Evolutionary conservation across 1,139 yeast genomes (phyloP).

Genomic region (Yamadazyma atmosphaerica): DNA sequence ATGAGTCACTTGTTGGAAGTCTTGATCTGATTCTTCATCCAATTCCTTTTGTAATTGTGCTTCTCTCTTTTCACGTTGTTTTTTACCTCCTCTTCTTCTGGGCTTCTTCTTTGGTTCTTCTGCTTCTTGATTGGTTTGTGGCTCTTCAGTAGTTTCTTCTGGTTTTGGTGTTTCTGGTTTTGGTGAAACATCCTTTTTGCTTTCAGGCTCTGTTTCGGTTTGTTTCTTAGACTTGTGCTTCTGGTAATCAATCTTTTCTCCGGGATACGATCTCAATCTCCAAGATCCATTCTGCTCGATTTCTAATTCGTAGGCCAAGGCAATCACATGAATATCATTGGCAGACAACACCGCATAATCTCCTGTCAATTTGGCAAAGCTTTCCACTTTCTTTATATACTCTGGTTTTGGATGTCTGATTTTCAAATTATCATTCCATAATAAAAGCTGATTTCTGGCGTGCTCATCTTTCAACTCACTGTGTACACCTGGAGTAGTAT

Average conservation of each 20-base stretch:
- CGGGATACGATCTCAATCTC: constrained; percentile 72
- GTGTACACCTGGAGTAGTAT: constrained; percentile 90
- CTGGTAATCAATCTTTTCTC: constrained; percentile 41
- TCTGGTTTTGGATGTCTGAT: constrained; percentile 75
- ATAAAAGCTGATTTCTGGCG: constrained; percentile 70
- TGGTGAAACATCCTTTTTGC: constrained; percentile 17
- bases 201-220: constrained; percentile 22
- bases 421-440: constrained; percentile 71
- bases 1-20: background rate
- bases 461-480: constrained; percentile 84
- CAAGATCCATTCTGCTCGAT: constrained; percentile 69
- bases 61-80: constrained; percentile 57
- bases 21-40: constrained; percentile 15
- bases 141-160: constrained; percentile 11
- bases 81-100: constrained; percentile 64
- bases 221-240: constrained; percentile 10
- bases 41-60: constrained; percentile 30
- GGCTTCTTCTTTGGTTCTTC: constrained; percentile 34
- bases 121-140: constrained; percentile 2
- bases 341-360: constrained; percentile 84
- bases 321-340: constrained; percentile 90
- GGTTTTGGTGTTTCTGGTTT: constrained; percentile 18
- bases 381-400: constrained; percentile 62
- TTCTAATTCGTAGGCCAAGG: constrained; percentile 87
- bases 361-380: constrained; percentile 86